Base-by-base conservation (phyloP, 2,329 filamentous ascomycete species). In the Fusarium graminum region DNA sequence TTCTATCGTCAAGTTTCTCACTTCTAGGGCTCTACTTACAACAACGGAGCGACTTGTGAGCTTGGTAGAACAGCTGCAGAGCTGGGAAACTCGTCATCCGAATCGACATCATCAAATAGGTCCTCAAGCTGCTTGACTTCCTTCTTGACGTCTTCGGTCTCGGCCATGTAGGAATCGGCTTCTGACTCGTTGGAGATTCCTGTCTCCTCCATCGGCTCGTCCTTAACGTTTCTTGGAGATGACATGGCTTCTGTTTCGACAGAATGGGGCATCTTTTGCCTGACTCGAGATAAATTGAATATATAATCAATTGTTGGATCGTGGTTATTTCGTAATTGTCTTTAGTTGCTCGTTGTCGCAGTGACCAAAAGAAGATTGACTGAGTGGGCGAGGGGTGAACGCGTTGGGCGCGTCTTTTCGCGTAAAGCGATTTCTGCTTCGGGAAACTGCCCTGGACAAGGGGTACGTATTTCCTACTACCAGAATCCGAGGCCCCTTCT, bases 51-150 rank as follows among this genome's bases (percentile, higher is more conserved):
- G 81, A 83, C 68, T 80, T 85, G 16, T 76, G 72, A 66, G 63
- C 68, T 69, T 4, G 70, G 73, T 36, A 82, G 80, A 28, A 76
- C 71, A 22, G 80, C 72, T 9, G 80, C 78, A 52, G 83, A 84
- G 67, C 81, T 86, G 8, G 85, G 82, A 47, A 89, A 88, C 63
- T 90, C 87, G 1, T 88, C 86, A 64, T 89, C 86, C 3, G 85
- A 87, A 42, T 87, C 86, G 17, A 80, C 80, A 65, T 87, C 85
- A 32, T 79, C 82, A 54, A 89, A 89, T 12, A 90, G 68, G 6
- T 88, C 85, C 46, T 88, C 86, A 8, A 90, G 76, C 29, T 73
- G 67, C 56, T 85, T 87, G 42, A 82, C 77, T 39, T 84, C 80
- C 25, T 81, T 79, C 59, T 82, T 82, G 14, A 47, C 64, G 3